Evolutionary conservation across 768 basidiomycete species (phyloP).

Genomic region (Leucosporidium scottii): DNA sequence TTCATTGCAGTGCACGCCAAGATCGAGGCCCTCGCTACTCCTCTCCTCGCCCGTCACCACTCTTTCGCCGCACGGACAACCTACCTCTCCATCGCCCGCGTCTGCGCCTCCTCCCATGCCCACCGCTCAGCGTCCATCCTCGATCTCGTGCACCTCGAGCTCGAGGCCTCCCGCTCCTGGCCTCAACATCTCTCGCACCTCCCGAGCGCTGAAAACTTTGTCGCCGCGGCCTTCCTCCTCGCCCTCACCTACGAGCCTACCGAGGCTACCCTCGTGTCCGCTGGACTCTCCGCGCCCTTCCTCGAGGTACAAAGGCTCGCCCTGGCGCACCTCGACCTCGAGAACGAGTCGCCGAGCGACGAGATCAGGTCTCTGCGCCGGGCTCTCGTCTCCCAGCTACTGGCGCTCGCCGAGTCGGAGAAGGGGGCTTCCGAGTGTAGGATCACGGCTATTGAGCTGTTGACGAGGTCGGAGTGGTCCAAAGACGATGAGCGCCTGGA

Average conservation of each 20-base stretch:
- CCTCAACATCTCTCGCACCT: conserved; percentile 6
- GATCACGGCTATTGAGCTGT: conserved; percentile 14
- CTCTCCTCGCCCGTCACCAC: neutral
- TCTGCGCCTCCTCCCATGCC: neutral
- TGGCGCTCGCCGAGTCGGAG: neutral
- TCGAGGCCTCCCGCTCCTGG: neutral
- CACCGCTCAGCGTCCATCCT: neutral
- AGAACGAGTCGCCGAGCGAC: neutral
- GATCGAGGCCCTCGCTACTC: neutral
- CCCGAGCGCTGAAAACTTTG: conserved; percentile 19
- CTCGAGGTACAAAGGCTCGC: conserved; percentile 23
- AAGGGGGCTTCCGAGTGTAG: conserved; percentile 11
- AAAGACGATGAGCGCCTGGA: neutral
- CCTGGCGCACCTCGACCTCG: neutral
- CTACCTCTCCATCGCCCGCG: conserved; percentile 14
- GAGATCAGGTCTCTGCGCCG: no score
- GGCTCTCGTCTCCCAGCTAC: neutral
- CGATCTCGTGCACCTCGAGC: neutral
- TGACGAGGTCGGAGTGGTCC: neutral
- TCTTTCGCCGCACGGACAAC: conserved; percentile 21
- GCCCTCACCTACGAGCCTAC: neutral
- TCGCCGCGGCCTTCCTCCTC: conserved; percentile 9
- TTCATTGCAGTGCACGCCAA: neutral
- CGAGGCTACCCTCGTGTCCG: conserved; percentile 1
- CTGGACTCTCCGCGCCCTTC: conserved; percentile 2